Percentiles rank a stretch among this genome's conserved stretches.
Conservation (phyloP, 768 basidiomycete species). For the Tricholoma matsutake region DNA sequence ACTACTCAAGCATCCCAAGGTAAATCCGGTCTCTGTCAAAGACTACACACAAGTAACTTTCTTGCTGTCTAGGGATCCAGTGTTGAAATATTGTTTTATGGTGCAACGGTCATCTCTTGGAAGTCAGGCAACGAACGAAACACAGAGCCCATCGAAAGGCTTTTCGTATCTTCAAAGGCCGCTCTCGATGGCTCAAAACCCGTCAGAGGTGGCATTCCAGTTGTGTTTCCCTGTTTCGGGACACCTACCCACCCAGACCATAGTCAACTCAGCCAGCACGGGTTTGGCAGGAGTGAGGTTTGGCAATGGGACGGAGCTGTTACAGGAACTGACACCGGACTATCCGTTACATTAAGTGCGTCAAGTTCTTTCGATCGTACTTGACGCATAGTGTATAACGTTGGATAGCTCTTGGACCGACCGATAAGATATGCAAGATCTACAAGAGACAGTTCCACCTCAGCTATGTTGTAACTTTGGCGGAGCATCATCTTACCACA, state of each 20-base stretch:
- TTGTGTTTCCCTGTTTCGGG: slow-evolving; percentile 89
- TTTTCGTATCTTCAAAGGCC: slow-evolving; percentile 84
- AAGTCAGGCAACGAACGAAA: slow-evolving; percentile 43
- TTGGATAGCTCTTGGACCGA: slow-evolving; percentile 59
- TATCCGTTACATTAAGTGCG: slow-evolving; percentile 79
- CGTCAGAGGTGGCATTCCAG: slow-evolving; percentile 51
- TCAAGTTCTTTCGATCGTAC: slow-evolving; percentile 8
- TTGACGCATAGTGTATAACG: slow-evolving; percentile 2
- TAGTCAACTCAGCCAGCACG: slow-evolving; percentile 74
- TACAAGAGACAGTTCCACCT: slow-evolving; percentile 72
- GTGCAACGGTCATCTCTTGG: slow-evolving; percentile 89
- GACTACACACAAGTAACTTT: background rate
- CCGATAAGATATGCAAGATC: slow-evolving; percentile 47
- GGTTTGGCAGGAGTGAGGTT: slow-evolving; percentile 76
- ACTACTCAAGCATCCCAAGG: slow-evolving; percentile 63
- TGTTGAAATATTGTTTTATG: slow-evolving; percentile 68
- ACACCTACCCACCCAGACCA: slow-evolving; percentile 76
- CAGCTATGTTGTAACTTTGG: slow-evolving; percentile 77
- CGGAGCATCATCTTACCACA: slow-evolving; percentile 69
- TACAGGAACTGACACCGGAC: slow-evolving; percentile 64
- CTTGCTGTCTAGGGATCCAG: slow-evolving; percentile 52
- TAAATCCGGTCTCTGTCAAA: slow-evolving; percentile 17
- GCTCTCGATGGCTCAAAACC: slow-evolving; percentile 79
- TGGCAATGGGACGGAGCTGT: slow-evolving; percentile 71
- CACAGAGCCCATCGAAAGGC: slow-evolving; percentile 51